These are phyloP conservation scores for Mycena galericulata DNA, from an alignment of 768 basidiomycete species.

Conservation along the genomic window DNA sequence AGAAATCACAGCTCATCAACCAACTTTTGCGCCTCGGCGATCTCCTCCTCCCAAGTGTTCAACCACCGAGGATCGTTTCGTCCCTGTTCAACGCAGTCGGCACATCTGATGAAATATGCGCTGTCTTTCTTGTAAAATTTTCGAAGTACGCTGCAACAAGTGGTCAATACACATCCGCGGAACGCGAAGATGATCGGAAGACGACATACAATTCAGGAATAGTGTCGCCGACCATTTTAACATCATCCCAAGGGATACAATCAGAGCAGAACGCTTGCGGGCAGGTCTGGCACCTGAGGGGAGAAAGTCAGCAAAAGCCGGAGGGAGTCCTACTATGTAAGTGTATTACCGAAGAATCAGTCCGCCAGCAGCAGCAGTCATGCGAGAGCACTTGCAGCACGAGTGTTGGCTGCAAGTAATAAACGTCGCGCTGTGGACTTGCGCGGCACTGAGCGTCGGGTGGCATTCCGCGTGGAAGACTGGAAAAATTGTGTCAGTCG, in stretches of 20 bases:
- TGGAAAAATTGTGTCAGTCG: slow-evolving; percentile 35
- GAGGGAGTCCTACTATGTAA: not conserved
- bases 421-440: slow-evolving; percentile 10
- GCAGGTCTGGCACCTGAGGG: slow-evolving; percentile 67
- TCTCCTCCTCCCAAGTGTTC: slow-evolving; percentile 21
- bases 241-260: slow-evolving; percentile 63
- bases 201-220: slow-evolving; percentile 68
- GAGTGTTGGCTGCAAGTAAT: slow-evolving; percentile 62
- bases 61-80: slow-evolving; percentile 15
- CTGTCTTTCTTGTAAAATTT: slow-evolving; percentile 49
- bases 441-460: slow-evolving; percentile 46
- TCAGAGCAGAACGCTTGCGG: slow-evolving; percentile 72
- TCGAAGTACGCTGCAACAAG: slow-evolving; percentile 50
- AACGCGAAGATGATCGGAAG: slow-evolving; percentile 15
- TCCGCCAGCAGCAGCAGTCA: slow-evolving; percentile 61
- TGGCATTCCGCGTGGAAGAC: slow-evolving; percentile 67
- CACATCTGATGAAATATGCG: slow-evolving; percentile 64
- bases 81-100: slow-evolving; percentile 50
- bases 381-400: slow-evolving; percentile 59
- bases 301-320: not conserved
- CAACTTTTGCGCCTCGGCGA: slow-evolving; percentile 16
- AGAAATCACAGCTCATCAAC: slow-evolving; percentile 13
- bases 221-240: slow-evolving; percentile 64
- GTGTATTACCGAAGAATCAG: slow-evolving; percentile 64
- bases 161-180: slow-evolving; percentile 4